These are phyloP conservation scores for Ziziphus jujuba DNA, from an alignment of 306 rosid species.

Conservation along the genomic window DNA sequence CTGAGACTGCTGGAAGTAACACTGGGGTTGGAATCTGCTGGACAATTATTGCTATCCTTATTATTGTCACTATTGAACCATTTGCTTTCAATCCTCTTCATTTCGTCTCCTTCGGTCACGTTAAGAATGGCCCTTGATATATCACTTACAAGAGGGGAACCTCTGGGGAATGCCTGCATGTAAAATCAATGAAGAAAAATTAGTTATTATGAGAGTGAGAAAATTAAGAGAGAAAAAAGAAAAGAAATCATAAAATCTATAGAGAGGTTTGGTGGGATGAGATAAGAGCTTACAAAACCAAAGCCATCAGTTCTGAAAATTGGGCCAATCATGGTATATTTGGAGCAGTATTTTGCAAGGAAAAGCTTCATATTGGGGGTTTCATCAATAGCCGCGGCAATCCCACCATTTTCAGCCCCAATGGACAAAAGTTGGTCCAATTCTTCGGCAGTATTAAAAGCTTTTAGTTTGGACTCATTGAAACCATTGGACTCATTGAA, in stretches of 20 bases:
- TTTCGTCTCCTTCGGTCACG: constrained; percentile 57
- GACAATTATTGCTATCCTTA: constrained; percentile 20
- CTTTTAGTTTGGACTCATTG: constrained; percentile 25
- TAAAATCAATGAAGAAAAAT: neutral
- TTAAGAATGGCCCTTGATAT: constrained; percentile 59
- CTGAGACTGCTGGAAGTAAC: constrained; percentile 47
- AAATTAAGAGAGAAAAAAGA: neutral
- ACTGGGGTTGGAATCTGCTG: constrained; percentile 19
- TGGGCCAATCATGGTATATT: constrained; percentile 34
- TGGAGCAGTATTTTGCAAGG: constrained; percentile 34
- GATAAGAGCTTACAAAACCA: constrained; percentile 44
- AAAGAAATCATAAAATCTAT: neutral
- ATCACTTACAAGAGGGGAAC: constrained; percentile 56
- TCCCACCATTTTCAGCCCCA: constrained; percentile 37
- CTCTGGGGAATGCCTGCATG: constrained; percentile 42
- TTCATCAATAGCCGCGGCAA: constrained; percentile 48
- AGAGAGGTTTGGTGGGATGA: neutral
- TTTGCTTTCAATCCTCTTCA: constrained; percentile 52
- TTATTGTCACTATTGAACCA: constrained; percentile 43
- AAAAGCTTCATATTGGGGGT: constrained; percentile 26
- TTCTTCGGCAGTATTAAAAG: constrained; percentile 22
- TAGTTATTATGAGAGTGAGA: neutral
- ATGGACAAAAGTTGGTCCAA: constrained; percentile 23
- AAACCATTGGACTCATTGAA: constrained; percentile 42
- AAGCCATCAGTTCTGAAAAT: constrained; percentile 36